These are phyloP conservation scores for Cryphonectria radicalis DNA, from an alignment of 2,329 filamentous ascomycete species.

Conservation along the genomic window DNA sequence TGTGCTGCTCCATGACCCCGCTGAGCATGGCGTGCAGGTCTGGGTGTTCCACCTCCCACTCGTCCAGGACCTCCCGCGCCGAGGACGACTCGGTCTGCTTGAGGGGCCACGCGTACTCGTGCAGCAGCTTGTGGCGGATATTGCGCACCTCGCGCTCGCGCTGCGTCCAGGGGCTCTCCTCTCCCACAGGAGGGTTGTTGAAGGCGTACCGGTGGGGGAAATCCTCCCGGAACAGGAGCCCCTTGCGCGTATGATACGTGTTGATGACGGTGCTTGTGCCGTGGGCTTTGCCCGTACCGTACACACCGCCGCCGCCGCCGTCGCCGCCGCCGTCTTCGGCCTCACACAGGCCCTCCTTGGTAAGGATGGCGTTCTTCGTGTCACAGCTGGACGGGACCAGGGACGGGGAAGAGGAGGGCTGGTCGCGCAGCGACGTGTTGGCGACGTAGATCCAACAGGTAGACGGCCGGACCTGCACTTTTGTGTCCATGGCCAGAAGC, in stretches of 20 bases:
- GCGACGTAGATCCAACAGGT: constrained; percentile 64
- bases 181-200: constrained; percentile 51
- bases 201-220: constrained; percentile 63
- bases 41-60: constrained; percentile 64
- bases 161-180: constrained; percentile 48
- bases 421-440: constrained; percentile 52
- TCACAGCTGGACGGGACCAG: constrained; percentile 43
- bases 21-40: constrained; percentile 58
- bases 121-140: constrained; percentile 55
- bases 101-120: constrained; percentile 61
- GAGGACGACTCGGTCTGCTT: constrained; percentile 61
- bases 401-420: constrained; percentile 31
- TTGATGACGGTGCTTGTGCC: constrained; percentile 17
- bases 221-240: constrained; percentile 45
- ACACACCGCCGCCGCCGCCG: constrained; percentile 3
- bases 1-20: constrained; percentile 43
- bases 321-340: constrained; percentile 22
- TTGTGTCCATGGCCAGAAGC: constrained; percentile 57
- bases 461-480: constrained; percentile 59
- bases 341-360: constrained; percentile 21
- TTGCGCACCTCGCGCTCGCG: constrained; percentile 41
- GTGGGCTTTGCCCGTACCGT: constrained; percentile 6
- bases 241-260: constrained; percentile 27
- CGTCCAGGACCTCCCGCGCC: constrained; percentile 54
- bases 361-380: constrained; percentile 41